Base-by-base conservation (phyloP, 2,329 filamentous ascomycete genomes). In the Aureobasidium sp. region DNA sequence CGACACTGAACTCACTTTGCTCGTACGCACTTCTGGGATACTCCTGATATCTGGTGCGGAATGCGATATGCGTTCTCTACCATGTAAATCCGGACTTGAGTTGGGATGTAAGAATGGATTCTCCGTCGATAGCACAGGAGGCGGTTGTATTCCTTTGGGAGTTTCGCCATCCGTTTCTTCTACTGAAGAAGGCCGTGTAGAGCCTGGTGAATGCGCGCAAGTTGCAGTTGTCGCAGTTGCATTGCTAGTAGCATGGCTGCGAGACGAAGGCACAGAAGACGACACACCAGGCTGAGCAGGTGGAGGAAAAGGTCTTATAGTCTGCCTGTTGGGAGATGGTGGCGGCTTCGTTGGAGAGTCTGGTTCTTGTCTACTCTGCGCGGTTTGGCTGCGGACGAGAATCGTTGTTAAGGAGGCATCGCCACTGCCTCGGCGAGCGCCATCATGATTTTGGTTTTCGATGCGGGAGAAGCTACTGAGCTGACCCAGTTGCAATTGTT, bases 141-240 rank as follows among this genome's bases (percentile, higher is more conserved):
- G 51, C 12, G 44, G 34, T 13, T 63, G 13, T 8, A 51, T 27
- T n/a, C 17, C 69, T 46, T 68, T 70, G n/a, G 65, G 65, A 53
- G 63, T 48, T 12, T 68, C 68, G 39, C 70, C 67, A 9, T 70
- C 71, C 17, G 66, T 68, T 7, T 71, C 61, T n/a, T 67, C 67
- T 17, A 72, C 62, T 1, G 71, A 73, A n/a, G 72, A 73, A 0
- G 70, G 68, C 46, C 71, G 68, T 13, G 72, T 73, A 2, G 70
- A 72, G 13, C 39, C 34, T 13, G 69, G 67, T 7, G 70, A 72
- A 27, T 68, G 65, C 23, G 68, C 66, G 13, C 67, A 68, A 9
- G 70, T 71, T 2, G 66, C 67, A 13, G 60, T 63, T 20, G 50
- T 63, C 10, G 70, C 68, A 27, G 70, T 70, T 2, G 68, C 70